phyloP scores from a whole-genome alignment of 192 early-diverging fungal species.

The Linnemannia schmuckeri region DNA sequence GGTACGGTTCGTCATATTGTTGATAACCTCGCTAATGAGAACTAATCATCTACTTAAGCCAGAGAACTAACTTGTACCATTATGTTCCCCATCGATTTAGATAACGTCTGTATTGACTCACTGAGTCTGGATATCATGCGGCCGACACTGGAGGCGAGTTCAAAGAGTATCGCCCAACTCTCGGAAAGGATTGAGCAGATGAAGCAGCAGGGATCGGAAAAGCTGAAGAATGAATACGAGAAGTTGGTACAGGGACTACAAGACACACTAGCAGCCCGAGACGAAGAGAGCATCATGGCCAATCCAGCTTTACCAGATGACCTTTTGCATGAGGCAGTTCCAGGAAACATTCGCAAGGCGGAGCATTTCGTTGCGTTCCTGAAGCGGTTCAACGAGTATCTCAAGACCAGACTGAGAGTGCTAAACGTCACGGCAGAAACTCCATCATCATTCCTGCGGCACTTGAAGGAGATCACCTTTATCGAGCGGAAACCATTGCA shows the following conservation, averaged over 20 bases:
- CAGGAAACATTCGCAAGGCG: slow-evolving; percentile 96
- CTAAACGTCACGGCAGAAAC: slow-evolving; percentile 98
- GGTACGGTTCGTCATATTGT: slow-evolving; percentile 61
- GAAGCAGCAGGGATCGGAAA: slow-evolving; percentile 89
- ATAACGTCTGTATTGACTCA: slow-evolving; percentile 99
- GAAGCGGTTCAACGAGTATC: slow-evolving; percentile 96
- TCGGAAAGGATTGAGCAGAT: slow-evolving; percentile 82
- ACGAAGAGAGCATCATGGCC: slow-evolving; percentile 90
- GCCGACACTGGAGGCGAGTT: slow-evolving; percentile 91
- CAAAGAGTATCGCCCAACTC: slow-evolving; percentile 81
- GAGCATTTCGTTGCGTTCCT: slow-evolving; percentile 99
- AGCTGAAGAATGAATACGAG: slow-evolving; percentile 91
- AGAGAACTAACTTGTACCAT: neutral
- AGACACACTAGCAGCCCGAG: slow-evolving; percentile 77
- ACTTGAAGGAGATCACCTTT: slow-evolving; percentile 94
- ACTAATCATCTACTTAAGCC: neutral
- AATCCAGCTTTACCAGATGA: slow-evolving; percentile 98
- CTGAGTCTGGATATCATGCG: slow-evolving; percentile 94
- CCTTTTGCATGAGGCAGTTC: slow-evolving; percentile 92
- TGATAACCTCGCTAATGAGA: neutral
- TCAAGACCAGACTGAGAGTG: slow-evolving; percentile 96
- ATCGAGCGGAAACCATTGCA: slow-evolving; percentile 96
- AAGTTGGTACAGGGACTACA: slow-evolving; percentile 90
- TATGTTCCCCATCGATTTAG: slow-evolving; percentile 52
- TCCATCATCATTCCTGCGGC: slow-evolving; percentile 92